Evolutionary conservation across 2,329 filamentous ascomycete species (phyloP), one percentile per base, ranked within the genome.

Genomic region (Cephalotrichum gorgonifer): DNA sequence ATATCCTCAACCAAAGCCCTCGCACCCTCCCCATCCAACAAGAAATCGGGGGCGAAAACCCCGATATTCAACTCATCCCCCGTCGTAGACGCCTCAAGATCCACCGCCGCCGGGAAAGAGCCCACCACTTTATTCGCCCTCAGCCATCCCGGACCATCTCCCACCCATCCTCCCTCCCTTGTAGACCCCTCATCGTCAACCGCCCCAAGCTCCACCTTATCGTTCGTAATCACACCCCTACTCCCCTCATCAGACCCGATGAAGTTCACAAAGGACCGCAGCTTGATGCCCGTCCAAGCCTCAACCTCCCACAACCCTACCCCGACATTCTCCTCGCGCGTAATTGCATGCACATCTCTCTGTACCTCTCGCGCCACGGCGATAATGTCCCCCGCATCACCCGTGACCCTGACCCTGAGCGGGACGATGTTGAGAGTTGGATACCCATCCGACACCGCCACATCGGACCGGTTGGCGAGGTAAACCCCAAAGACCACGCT

Each of bases 251-350:
- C 75, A 5, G 81, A 62, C 47, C 72, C 79, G 17, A 95, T 64
- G 54, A 95, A 93, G 61, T 96, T 96, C 57, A 95, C 80, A 65
- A 87, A 91, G 0, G 76, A 81, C 55, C 86, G 76, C 1, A 95
- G 63, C 48, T 64, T 70, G 2, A 88, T 65, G 0, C 84, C 85
- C 0, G 86, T 91, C 88, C 88, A 95, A 15, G 73, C 63, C 20
- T 72, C 64, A 33, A 95, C 82, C 61, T 95, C 83, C 67, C 78
- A 79, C 1, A 95, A 66, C 1, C 79, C 79, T 0, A 79, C 80
- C 1, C 68, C 68, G 0, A 76, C 73, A 58, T 80, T 79, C 43
- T 71, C 74, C 2, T 65, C 64, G 25, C 55, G 72, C 20, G 73
- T 75, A 31, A 95, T 83, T 4, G 68, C 61, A 31, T 75, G 69